phyloP scores from a whole-genome alignment of 78 protist species.

The Cavenderia fasciculata region DNA sequence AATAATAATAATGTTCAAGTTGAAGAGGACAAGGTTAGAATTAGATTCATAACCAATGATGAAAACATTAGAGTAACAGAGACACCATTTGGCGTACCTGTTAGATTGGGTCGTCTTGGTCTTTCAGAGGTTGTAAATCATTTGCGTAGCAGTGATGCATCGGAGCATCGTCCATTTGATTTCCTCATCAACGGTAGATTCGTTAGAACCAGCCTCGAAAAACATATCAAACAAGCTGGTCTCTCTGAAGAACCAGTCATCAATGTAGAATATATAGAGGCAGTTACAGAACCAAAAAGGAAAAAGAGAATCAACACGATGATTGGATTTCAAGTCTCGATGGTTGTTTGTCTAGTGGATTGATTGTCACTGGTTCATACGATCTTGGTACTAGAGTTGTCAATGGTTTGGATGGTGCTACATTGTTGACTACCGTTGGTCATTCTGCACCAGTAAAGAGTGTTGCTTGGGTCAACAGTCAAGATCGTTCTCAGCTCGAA shows the following conservation, averaged over 20 bases:
- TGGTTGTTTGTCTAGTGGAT: constrained; percentile 32
- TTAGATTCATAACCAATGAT: constrained; percentile 73
- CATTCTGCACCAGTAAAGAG: constrained; percentile 59
- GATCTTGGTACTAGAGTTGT: constrained; percentile 68
- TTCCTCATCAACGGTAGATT: constrained; percentile 79
- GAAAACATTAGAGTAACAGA: constrained; percentile 65
- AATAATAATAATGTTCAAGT: too few species aligned
- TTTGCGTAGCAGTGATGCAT: constrained; percentile 7
- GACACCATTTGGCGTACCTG: constrained; percentile 80
- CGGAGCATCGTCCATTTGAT: constrained; percentile 72
- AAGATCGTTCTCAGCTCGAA: not conserved
- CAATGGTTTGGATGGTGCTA: not conserved
- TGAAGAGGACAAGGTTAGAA: constrained; percentile 54
- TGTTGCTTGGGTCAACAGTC: constrained; percentile 26
- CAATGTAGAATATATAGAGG: constrained; percentile 70
- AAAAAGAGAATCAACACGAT: constrained; percentile 75
- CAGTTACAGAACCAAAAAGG: constrained; percentile 73
- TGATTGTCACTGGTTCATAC: constrained; percentile 32
- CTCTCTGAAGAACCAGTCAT: constrained; percentile 25
- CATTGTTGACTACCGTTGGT: constrained; percentile 35
- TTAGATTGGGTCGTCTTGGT: constrained; percentile 80
- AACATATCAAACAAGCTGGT: constrained; percentile 28
- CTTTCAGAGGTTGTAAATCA: constrained; percentile 84
- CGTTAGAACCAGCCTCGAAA: constrained; percentile 71
- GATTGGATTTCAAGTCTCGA: constrained; percentile 57